Base-by-base conservation (phyloP, 225 moss, liverwort and hornwort species). In the Physcomitrium patens region DNA sequence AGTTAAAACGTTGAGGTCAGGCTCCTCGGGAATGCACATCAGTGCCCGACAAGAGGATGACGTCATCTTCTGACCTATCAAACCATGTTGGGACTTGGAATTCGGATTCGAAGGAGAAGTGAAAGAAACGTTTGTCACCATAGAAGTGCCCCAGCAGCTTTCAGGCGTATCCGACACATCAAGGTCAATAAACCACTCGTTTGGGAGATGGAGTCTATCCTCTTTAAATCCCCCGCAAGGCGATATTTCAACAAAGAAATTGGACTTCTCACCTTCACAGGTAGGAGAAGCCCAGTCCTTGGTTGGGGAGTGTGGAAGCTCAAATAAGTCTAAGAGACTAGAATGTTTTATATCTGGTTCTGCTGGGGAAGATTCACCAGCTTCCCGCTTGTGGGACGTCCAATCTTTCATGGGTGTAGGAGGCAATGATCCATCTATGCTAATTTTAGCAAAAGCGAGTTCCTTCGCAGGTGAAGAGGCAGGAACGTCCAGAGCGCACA, bases 281-380 rank as follows among this genome's bases (percentile, higher is more conserved):
- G 66, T 66, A 16, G 84, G 77, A 70, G 84, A 79, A 71, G 84
- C 81, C 87, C 84, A 84, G 18, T 87, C 84, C 74, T 77, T 84
- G 17, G 84, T 87, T 58, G 87, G 87, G 56, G 87, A 87, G 27
- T 73, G 74, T 28, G 84, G 74, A 51, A 70, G 56, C 49, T 77
- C 81, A 63, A 84, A 58, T 37, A 41, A 14, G 60, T 81, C 79
- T 66, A 28, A 47, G 63, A 57, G 26, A 51, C 24, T 45, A 28
- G 76, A 41, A 73, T 56, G 46, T 65, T 76, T 50, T 24, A 73
- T 42, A 20, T 23, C 56, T 61, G 78, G 75, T 44, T 67, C 63
- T 45, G 46, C 31, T 58, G 72, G 50, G 61, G 70, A 17, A 19
- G 16, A 22, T 48, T 60, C 44, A 51, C 64, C 46, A 55, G 59